Conservation (phyloP, 495 filamentous ascomycete genomes). For the Sordaria brevicollis region DNA sequence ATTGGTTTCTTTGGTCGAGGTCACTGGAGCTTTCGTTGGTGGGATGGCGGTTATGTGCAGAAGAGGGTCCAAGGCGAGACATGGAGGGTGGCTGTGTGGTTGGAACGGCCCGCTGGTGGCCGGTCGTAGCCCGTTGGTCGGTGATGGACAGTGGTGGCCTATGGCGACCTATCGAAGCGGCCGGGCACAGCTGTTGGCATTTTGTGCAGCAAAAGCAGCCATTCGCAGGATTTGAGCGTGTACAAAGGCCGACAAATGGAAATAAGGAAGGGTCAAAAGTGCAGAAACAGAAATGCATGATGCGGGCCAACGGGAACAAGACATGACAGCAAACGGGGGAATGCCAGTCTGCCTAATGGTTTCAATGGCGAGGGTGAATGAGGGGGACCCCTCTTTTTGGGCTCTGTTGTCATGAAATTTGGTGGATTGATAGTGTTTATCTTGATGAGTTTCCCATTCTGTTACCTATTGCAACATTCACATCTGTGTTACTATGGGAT, state of each 20-base stretch:
- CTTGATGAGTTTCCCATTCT: not conserved
- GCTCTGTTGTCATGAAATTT: not conserved
- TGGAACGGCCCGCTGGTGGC: not conserved
- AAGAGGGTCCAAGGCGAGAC: not conserved
- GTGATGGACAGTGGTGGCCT: too few relatives aligned
- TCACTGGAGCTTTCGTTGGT: not conserved
- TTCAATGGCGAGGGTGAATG: not conserved
- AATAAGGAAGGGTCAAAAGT: not conserved
- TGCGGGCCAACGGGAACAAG: not conserved
- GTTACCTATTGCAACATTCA: not conserved
- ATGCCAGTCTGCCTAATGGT: not conserved
- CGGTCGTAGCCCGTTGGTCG: not conserved
- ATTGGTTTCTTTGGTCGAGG: not conserved
- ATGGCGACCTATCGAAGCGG: not conserved
- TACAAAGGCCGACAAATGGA: not conserved
- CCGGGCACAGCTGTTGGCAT: too few relatives aligned
- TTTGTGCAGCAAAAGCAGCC: not conserved
- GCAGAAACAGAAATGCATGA: not conserved
- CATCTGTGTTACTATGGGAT: not conserved
- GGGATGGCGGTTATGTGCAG: not conserved
- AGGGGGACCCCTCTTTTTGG: not conserved
- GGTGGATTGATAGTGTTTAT: not conserved
- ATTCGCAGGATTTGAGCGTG: not conserved
- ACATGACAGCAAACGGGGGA: not conserved
- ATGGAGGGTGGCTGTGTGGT: not conserved